A percentile compares a stretch with the other conserved stretches of the same genome.
Conservation (phyloP, 768 basidiomycete genomes). For the Hydnomerulius pinastri region DNA sequence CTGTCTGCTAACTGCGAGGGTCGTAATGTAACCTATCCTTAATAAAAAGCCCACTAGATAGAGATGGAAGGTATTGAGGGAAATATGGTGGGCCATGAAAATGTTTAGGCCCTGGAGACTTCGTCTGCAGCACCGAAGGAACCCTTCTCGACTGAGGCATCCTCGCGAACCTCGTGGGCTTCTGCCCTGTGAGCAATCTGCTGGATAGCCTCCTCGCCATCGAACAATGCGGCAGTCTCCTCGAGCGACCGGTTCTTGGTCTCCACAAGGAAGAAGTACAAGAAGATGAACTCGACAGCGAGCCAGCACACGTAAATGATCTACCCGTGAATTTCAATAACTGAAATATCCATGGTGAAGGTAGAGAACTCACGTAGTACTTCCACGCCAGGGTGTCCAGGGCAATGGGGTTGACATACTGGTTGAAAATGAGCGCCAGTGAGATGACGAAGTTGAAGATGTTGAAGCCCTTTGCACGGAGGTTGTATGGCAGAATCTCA, state of each 20-base stretch:
- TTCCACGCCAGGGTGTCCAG: conserved; percentile 67
- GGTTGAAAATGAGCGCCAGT: conserved; percentile 83
- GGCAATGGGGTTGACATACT: conserved; percentile 85
- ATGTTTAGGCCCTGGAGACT: neutral
- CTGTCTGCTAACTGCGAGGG: neutral
- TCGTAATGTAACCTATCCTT: neutral
- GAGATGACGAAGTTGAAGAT: conserved; percentile 81
- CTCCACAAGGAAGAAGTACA: conserved; percentile 70
- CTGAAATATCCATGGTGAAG: neutral
- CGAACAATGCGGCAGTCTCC: conserved; percentile 82
- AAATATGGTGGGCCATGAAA: neutral
- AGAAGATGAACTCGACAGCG: conserved; percentile 61
- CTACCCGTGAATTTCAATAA: conserved; percentile 22
- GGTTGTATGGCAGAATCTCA: conserved; percentile 80
- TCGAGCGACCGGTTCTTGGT: conserved; percentile 75
- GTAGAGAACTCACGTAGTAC: conserved; percentile 56
- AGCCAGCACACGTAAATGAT: conserved; percentile 76
- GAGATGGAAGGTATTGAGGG: no score
- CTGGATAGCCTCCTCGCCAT: conserved; percentile 58
- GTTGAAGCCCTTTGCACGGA: conserved; percentile 87
- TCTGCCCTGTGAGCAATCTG: conserved; percentile 33
- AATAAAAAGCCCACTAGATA: neutral
- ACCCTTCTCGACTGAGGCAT: conserved; percentile 23
- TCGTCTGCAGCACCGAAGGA: conserved; percentile 1
- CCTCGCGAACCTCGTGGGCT: conserved; percentile 15